Base-by-base conservation (phyloP, 1,284 basidiomycete species). In the Pseudozyma tsukubaensis region DNA sequence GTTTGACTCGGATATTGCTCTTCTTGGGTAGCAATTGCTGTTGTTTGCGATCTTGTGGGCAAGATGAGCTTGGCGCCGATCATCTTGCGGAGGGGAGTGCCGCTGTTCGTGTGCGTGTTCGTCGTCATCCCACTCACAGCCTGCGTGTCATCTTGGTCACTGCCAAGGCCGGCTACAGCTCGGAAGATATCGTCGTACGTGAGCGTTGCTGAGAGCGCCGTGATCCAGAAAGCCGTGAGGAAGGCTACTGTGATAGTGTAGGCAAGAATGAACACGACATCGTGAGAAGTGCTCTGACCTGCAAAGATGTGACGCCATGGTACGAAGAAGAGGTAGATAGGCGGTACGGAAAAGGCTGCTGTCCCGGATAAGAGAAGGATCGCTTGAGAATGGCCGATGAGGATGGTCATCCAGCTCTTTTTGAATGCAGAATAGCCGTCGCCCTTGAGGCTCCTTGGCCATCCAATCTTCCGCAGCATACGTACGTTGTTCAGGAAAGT, bases 121-220 rank as follows among this genome's bases (percentile, higher is more conserved):
- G n/a, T n/a, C n/a, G n/a, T n/a, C n/a, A n/a, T n/a, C n/a, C 18
- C n/a, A 49, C 53, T 7, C 47, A 8, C 4, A n/a, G n/a, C n/a
- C n/a, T n/a, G n/a, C n/a, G n/a, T n/a, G n/a, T n/a, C n/a, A n/a
- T n/a, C n/a, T n/a, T n/a, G n/a, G n/a, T n/a, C n/a, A n/a, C n/a
- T n/a, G n/a, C n/a, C 53, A 57, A 16, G 19, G 43, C 43, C 43
- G 19, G 58, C 50, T 2, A 66, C 53, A 8, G 57, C 53, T 11
- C 53, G 54, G 49, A 52, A 66, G 29, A 60, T 42, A n/a, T 56
- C 50, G 48, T 66, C 63, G 42, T 47, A 60, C 32, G 63, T 59
- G 18, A 66, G 32, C 12, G 29, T 52, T 2, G 48, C 49, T 14
- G 63, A 45, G 2, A 66, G 8, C 3, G 24, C 63, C 7, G 44